Conservation (phyloP, 768 basidiomycete genomes). For the Phanerodontia chrysosporium region DNA sequence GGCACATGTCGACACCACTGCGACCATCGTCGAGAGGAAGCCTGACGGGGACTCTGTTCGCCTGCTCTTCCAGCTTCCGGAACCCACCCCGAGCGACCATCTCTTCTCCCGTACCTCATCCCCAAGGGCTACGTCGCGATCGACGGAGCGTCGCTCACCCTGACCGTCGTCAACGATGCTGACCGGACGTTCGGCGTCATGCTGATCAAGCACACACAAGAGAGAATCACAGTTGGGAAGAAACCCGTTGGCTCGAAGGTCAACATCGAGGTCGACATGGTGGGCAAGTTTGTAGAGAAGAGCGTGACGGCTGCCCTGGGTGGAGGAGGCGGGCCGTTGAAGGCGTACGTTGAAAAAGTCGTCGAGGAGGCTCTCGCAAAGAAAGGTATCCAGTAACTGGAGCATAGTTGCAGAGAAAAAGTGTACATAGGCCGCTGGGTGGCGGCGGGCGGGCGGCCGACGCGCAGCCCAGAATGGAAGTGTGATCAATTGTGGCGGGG, state of each 20-base stretch:
- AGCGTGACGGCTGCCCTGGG: constrained; percentile 68
- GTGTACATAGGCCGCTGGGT: not conserved
- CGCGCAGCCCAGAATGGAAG: not conserved
- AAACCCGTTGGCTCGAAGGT: constrained; percentile 79
- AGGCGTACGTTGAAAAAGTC: constrained; percentile 49
- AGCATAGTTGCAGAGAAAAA: not conserved
- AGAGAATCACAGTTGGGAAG: constrained; percentile 73
- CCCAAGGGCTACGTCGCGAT: constrained; percentile 93
- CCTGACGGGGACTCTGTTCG: constrained; percentile 88
- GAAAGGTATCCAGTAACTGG: constrained; percentile 33
- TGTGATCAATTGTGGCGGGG: constrained; percentile 5
- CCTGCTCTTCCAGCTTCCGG: constrained; percentile 71
- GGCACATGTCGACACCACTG: constrained; percentile 94
- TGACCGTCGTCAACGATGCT: constrained; percentile 72
- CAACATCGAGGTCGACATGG: constrained; percentile 94
- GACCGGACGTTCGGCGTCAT: constrained; percentile 77
- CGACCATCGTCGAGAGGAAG: constrained; percentile 58
- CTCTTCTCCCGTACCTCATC: constrained; percentile 78
- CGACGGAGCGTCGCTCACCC: constrained; percentile 90
- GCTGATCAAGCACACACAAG: constrained; percentile 93
- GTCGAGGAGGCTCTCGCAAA: constrained; percentile 52
- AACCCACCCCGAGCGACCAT: constrained; percentile 53
- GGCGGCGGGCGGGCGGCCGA: not conserved
- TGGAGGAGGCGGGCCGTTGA: constrained; percentile 40
- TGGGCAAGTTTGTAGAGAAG: constrained; percentile 89